These are phyloP conservation scores for Plasmodium vinckei DNA, from an alignment of 169 alveolate genomes.

Conservation along the genomic window DNA sequence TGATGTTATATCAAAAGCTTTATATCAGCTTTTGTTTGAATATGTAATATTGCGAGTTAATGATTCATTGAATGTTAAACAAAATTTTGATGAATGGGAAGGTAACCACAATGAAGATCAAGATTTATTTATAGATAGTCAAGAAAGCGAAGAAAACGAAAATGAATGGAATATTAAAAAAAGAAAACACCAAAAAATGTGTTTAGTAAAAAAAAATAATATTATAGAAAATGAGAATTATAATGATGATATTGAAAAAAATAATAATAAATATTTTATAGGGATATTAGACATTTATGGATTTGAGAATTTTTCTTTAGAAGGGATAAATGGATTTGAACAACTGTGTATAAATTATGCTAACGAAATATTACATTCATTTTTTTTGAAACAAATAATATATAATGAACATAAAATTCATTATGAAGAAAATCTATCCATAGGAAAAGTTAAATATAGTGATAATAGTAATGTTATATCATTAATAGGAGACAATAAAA, in stretches of 20 bases:
- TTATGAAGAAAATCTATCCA: slow-evolving; percentile 78
- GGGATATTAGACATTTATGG: slow-evolving; percentile 91
- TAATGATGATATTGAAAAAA: not conserved
- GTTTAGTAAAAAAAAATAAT: not conserved
- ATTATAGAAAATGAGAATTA: slow-evolving; percentile 17
- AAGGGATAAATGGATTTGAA: slow-evolving; percentile 88
- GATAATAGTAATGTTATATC: slow-evolving; percentile 83
- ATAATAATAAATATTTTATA: slow-evolving; percentile 71
- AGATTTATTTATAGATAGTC: not conserved
- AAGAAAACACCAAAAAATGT: not conserved
- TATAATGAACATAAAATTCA: slow-evolving; percentile 84
- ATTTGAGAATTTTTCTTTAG: slow-evolving; percentile 87
- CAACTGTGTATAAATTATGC: slow-evolving; percentile 93
- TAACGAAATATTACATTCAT: slow-evolving; percentile 89
- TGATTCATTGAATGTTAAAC: slow-evolving; percentile 72
- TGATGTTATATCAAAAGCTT: slow-evolving; percentile 82
- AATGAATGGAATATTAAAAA: not conserved
- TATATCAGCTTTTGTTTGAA: slow-evolving; percentile 82
- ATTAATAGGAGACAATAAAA: slow-evolving; percentile 77
- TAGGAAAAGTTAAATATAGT: slow-evolving; percentile 73
- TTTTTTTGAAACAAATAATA: slow-evolving; percentile 90
- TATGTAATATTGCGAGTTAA: slow-evolving; percentile 80
- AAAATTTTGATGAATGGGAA: not conserved
- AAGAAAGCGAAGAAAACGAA: slow-evolving; percentile 2
- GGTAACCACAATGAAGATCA: not conserved